A percentile compares a stretch with the other conserved stretches of the same genome.
These are phyloP conservation scores for Neurospora sp. DNA, from an alignment of 495 filamentous ascomycete genomes.

Conservation along the genomic window DNA sequence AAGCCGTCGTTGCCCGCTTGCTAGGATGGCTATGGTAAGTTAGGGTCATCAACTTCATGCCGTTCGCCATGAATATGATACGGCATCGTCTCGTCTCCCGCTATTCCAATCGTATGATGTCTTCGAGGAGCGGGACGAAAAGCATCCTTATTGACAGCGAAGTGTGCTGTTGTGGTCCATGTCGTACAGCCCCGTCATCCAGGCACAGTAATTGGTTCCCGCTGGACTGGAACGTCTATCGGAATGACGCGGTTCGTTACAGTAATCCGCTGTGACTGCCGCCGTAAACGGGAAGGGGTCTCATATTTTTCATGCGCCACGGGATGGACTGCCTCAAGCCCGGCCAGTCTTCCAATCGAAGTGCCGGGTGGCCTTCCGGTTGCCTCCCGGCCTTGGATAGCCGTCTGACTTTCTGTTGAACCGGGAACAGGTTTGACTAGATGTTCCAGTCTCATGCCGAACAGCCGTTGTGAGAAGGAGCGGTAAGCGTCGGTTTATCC, in stretches of 20 bases:
- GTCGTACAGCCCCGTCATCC: neutral
- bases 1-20: neutral
- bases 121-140: neutral
- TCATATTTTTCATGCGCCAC: neutral
- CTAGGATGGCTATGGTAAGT: neutral
- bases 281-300: neutral
- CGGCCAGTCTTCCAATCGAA: neutral
- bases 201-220: neutral
- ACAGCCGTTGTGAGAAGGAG: neutral
- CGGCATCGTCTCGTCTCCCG: neutral
- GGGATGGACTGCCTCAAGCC: neutral
- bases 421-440: neutral
- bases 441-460: neutral
- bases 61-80: neutral
- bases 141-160: neutral
- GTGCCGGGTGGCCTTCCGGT: neutral
- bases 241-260: neutral
- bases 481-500: neutral
- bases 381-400: neutral
- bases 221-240: neutral
- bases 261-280: neutral
- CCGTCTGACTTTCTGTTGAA: neutral
- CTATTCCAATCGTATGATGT: neutral
- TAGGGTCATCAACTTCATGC: neutral
- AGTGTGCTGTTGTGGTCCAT: neutral